These are phyloP conservation scores for Prunella vulgaris DNA, from an alignment of 257 asterid species.

Conservation along the genomic window DNA sequence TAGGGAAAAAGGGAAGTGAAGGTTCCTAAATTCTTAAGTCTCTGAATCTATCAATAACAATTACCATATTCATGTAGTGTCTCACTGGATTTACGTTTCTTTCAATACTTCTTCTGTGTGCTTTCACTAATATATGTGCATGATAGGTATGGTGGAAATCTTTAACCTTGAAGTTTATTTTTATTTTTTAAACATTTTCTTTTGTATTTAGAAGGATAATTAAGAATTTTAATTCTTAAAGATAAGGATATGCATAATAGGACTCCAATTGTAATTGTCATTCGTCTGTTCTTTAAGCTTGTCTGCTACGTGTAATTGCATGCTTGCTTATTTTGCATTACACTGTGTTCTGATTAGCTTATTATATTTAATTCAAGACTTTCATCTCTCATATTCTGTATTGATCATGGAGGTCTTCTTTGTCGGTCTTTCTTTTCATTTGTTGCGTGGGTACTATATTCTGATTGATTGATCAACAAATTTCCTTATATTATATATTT, in stretches of 20 bases:
- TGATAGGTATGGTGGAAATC: not conserved
- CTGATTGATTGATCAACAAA: not conserved
- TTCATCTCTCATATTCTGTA: not conserved
- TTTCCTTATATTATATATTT: conserved; percentile 7
- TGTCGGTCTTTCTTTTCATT: not conserved
- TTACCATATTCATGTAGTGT: conserved; percentile 1
- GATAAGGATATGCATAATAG: not conserved
- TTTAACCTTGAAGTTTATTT: not conserved
- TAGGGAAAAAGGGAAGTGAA: not conserved
- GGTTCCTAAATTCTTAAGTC: not conserved
- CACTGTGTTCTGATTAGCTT: not conserved
- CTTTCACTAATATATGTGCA: not conserved
- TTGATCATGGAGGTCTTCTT: not conserved
- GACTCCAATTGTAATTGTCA: not conserved
- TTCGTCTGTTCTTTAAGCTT: no score
- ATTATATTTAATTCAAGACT: not conserved
- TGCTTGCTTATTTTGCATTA: conserved; percentile 10
- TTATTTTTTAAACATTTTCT: not conserved
- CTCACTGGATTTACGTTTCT: not conserved
- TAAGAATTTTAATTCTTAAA: not conserved
- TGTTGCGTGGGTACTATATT: not conserved
- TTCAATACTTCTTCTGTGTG: not conserved
- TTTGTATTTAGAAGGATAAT: not conserved
- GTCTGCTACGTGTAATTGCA: not conserved
- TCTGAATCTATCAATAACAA: not conserved